A percentile compares a stretch with the other conserved stretches of the same genome.
Conservation (phyloP, 106 monocot species). For the Phalaenopsis equestris region DNA sequence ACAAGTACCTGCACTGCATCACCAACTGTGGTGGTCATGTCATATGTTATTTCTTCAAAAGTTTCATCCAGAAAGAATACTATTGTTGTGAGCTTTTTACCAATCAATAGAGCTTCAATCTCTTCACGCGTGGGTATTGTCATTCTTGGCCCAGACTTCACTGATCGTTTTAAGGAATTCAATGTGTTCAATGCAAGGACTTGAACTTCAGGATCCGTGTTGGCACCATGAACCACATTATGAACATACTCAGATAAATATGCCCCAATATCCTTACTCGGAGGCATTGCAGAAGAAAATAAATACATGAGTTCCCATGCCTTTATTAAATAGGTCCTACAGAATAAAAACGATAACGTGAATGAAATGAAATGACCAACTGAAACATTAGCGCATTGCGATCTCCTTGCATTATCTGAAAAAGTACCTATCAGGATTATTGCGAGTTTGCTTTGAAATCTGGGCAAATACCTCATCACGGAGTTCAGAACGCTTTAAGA, state of each 20-base stretch:
- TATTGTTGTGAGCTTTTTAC: slow-evolving; percentile 88
- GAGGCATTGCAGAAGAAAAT: slow-evolving; percentile 90
- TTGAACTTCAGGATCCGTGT: slow-evolving; percentile 61
- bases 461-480: slow-evolving; percentile 93
- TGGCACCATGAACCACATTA: slow-evolving; percentile 66
- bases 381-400: neutral
- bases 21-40: slow-evolving; percentile 94
- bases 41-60: slow-evolving; percentile 98
- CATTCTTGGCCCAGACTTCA: slow-evolving; percentile 81
- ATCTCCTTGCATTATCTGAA: slow-evolving; percentile 5
- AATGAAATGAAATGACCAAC: slow-evolving; percentile 3
- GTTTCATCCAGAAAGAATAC: slow-evolving; percentile 97
- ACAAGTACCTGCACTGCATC: slow-evolving; percentile 87
- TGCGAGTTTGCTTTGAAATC: slow-evolving; percentile 95
- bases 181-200: slow-evolving; percentile 76
- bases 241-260: slow-evolving; percentile 94
- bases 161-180: slow-evolving; percentile 75
- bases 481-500: slow-evolving; percentile 78
- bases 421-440: slow-evolving; percentile 76
- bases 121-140: slow-evolving; percentile 81
- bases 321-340: slow-evolving; percentile 59
- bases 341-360: slow-evolving; percentile 1
- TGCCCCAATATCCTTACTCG: slow-evolving; percentile 86
- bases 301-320: slow-evolving; percentile 96
- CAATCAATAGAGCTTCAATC: slow-evolving; percentile 81